Percentiles rank a stretch among this genome's conserved stretches.
phyloP scores from a whole-genome alignment of 257 asterid species.

The Penstemon newberryi region DNA sequence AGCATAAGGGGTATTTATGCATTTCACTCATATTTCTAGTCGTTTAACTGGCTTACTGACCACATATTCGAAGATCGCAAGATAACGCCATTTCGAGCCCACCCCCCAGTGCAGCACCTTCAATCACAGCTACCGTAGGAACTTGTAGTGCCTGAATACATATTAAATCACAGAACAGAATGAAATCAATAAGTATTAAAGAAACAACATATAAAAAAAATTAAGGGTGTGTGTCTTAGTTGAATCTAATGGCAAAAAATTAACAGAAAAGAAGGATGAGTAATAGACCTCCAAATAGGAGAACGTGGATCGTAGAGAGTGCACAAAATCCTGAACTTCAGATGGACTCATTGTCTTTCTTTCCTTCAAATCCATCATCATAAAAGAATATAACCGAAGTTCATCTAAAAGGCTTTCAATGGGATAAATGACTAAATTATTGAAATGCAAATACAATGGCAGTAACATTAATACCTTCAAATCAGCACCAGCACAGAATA shows the following conservation, averaged over 20 bases:
- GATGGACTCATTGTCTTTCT: conserved; percentile 68
- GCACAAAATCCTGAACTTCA: conserved; percentile 66
- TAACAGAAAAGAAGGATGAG: conserved; percentile 23
- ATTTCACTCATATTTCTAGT: no score
- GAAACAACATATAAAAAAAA: neutral
- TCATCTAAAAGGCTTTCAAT: no score
- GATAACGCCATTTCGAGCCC: conserved; percentile 96
- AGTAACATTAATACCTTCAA: conserved; percentile 56
- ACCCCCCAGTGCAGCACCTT: conserved; percentile 94
- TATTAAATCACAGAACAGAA: no score
- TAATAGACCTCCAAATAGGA: conserved; percentile 71
- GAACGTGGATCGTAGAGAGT: conserved; percentile 72
- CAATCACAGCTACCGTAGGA: conserved; percentile 91
- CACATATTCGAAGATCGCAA: conserved; percentile 93
- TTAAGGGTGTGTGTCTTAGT: neutral
- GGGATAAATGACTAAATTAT: neutral
- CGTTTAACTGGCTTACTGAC: conserved; percentile 50
- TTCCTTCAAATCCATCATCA: conserved; percentile 50
- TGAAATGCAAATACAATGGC: neutral
- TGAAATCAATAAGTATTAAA: neutral
- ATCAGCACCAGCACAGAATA: conserved; percentile 98
- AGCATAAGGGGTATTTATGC: no score
- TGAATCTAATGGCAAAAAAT: neutral
- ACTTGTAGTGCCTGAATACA: conserved; percentile 58
- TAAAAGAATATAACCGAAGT: neutral